A percentile compares a stretch with the other conserved stretches of the same genome.
Conservation (phyloP, 1,284 basidiomycete species). For the Cutaneotrichosporon cavernicola region DNA sequence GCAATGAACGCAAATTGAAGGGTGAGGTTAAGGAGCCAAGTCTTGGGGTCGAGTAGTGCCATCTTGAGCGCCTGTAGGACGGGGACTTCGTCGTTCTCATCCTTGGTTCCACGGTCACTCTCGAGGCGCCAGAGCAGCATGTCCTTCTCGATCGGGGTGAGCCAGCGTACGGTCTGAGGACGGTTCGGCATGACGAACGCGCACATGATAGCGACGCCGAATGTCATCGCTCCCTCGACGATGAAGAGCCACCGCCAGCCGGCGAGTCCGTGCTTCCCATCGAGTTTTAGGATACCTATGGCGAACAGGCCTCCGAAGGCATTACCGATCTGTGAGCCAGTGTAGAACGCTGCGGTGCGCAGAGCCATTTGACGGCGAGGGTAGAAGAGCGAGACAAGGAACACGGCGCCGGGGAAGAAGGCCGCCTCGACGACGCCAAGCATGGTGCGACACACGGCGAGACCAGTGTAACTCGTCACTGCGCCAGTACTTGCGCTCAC, state of each 20-base stretch:
- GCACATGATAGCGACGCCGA: conserved; percentile 37
- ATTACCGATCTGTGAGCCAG: conserved; percentile 48
- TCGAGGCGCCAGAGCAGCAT: conserved; percentile 42
- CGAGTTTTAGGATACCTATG: conserved; percentile 37
- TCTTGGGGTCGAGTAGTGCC: conserved; percentile 36
- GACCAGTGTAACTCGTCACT: conserved; percentile 34
- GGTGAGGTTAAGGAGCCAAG: conserved; percentile 18
- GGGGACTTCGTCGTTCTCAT: conserved; percentile 35
- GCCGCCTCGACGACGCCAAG: conserved; percentile 41
- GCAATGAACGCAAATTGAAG: conserved; percentile 12
- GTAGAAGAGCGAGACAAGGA: conserved; percentile 40
- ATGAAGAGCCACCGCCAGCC: conserved; percentile 43
- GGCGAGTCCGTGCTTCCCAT: conserved; percentile 36
- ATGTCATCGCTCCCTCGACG: conserved; percentile 27
- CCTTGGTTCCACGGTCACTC: conserved; percentile 38
- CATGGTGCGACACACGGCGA: conserved; percentile 38
- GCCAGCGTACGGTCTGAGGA: conserved; percentile 36
- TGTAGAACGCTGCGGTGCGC: conserved; percentile 44
- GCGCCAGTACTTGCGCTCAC: conserved; percentile 43
- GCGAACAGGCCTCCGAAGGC: conserved; percentile 50
- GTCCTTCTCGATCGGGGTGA: conserved; percentile 38
- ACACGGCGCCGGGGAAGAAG: conserved; percentile 32
- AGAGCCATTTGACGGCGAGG: conserved; percentile 41
- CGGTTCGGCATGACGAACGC: conserved; percentile 42
- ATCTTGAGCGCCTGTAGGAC: conserved; percentile 33